Base-by-base conservation (phyloP, 306 rosid species). In the Coriaria nepalensis region DNA sequence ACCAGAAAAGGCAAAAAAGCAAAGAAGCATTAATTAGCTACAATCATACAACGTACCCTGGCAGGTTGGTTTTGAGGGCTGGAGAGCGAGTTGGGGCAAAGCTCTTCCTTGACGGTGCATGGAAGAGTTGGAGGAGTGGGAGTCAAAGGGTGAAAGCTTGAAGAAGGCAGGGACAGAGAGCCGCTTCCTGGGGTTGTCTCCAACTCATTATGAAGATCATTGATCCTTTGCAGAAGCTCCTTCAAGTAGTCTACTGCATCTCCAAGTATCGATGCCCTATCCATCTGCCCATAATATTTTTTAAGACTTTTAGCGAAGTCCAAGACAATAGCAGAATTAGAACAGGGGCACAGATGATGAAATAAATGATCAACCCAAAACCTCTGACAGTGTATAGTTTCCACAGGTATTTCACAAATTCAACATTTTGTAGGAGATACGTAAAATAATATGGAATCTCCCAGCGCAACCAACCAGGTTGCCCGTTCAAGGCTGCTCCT, bases 171-270 rank as follows among this genome's bases (percentile, higher is more conserved):
- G 70, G 73, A 36, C 64, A 61, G 49, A 15, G 87, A 77, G 13
- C 90, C 82, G 10, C 82, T 20, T 20, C 29, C 67, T 13, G 97
- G 92, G 43, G 75, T 80, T 0, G 93, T 66, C 65, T 90, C 98
- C 57, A 90, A 74, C 41, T 90, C 98, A 42, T 73, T 81, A 35
- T 85, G 98, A 20, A 90, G 85, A 63, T 75, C 93, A 52, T 78
- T 81, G 66, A 90, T 85, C 74, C 85, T 67, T 71, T 85, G 95
- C 69, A 85, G 72, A 32, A 90, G 86, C 76, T 90, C 98, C 77
- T 79, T 90, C 82, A 85, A 63, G 81, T 90, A 90, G 64, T 90
- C 95, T 40, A 90, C 71, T 44, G 98, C 98, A 70, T 90, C 98
- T 54, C 98, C 98, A 38, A 90, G 95, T 49, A 90, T 90, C 2